Evolutionary conservation across 148 eudicot species (phyloP).

Genomic region (Polygonum maritimum): DNA sequence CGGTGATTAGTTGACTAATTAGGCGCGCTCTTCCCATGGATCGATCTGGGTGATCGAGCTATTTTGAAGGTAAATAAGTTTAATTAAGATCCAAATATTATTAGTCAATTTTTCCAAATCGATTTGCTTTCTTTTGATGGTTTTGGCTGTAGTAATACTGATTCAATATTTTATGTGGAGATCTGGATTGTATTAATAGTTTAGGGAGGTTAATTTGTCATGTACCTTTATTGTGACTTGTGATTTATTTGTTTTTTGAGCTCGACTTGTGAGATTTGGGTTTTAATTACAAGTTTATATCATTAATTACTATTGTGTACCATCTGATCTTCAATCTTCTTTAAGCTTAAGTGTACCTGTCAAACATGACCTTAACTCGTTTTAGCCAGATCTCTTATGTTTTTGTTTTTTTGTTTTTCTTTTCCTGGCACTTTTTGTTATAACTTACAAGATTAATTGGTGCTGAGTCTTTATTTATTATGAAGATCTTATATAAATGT

Average conservation of each 20-base stretch:
- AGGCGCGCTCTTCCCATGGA: not conserved
- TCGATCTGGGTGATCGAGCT: not conserved
- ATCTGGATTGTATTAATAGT: too few species aligned
- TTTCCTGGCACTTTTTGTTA: too few species aligned
- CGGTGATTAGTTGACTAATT: conserved; percentile 1
- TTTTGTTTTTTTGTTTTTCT: not conserved
- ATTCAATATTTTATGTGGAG: not conserved
- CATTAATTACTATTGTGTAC: too few species aligned
- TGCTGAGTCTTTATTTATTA: too few species aligned
- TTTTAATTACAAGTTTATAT: too few species aligned
- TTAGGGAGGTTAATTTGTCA: too few species aligned
- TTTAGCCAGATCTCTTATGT: not conserved
- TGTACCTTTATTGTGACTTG: too few species aligned
- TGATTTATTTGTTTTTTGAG: too few species aligned
- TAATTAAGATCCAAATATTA: not conserved
- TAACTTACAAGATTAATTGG: too few species aligned
- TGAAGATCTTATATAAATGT: too few species aligned
- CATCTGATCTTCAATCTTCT: not conserved
- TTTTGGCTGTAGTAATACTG: not conserved
- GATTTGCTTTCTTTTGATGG: not conserved
- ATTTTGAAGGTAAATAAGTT: not conserved
- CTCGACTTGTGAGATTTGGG: too few species aligned
- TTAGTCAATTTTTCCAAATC: not conserved
- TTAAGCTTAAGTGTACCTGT: not conserved
- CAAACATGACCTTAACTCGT: not conserved